phyloP scores from a whole-genome alignment of 2,329 filamentous ascomycete species.

The Beauveria bassiana region DNA sequence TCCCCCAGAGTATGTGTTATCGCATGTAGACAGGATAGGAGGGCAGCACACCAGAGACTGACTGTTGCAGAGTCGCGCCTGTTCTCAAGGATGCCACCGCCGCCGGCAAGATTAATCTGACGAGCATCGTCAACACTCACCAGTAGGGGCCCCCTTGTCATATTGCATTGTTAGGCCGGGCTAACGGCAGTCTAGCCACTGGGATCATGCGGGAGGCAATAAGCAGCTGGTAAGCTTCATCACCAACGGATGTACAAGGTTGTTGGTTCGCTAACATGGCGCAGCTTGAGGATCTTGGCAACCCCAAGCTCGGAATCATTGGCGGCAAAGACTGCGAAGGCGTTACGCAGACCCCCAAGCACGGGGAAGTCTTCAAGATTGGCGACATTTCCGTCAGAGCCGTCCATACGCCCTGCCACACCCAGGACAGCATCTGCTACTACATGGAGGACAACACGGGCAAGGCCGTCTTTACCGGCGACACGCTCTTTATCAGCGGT shows the following conservation, averaged over 20 bases:
- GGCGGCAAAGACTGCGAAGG: conserved; percentile 80
- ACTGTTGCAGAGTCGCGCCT: conserved; percentile 43
- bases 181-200: conserved; percentile 54
- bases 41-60: background rate
- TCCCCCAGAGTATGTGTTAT: conserved; percentile 57
- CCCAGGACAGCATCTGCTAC: conserved; percentile 97
- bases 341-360: conserved; percentile 67
- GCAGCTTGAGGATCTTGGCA: conserved; percentile 39
- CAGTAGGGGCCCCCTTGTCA: conserved; percentile 57
- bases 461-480: conserved; percentile 85
- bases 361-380: conserved; percentile 73
- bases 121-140: conserved; percentile 90
- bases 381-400: conserved; percentile 77
- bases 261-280: background rate
- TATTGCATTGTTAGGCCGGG: background rate
- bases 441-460: conserved; percentile 72
- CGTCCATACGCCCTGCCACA: conserved; percentile 95
- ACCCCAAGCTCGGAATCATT: conserved; percentile 63
- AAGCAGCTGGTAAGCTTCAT: conserved; percentile 58
- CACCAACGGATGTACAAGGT: background rate
- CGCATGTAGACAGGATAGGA: background rate
- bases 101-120: conserved; percentile 69
- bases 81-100: conserved; percentile 66
- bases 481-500: conserved; percentile 93
- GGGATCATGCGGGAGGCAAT: conserved; percentile 93